phyloP scores from a whole-genome alignment of 202 grass and related monocot species.

The Panicum hallii region DNA sequence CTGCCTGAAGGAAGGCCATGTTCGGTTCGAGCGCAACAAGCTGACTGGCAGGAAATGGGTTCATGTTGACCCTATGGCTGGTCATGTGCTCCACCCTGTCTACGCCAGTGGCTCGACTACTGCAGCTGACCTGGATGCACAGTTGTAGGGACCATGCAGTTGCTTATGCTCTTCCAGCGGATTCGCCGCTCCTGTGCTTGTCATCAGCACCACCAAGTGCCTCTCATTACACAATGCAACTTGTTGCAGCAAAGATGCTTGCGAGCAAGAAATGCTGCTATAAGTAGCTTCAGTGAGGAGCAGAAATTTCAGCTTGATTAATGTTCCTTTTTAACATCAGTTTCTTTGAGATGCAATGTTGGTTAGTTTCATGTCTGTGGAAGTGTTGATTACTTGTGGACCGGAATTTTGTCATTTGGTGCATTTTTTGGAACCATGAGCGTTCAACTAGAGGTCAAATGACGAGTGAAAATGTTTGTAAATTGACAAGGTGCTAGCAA shows the following conservation, averaged over 20 bases:
- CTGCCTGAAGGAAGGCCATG: slow-evolving; percentile 80
- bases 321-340: not conserved
- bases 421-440: not conserved
- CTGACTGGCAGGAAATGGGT: slow-evolving; percentile 82
- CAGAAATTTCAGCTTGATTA: not conserved
- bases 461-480: not conserved
- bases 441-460: not conserved
- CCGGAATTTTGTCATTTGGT: not conserved
- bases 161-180: not conserved
- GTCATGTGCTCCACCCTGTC: slow-evolving; percentile 72
- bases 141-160: not conserved
- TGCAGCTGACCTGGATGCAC: slow-evolving; percentile 25
- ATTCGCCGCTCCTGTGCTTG: not conserved
- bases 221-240: not conserved
- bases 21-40: slow-evolving; percentile 82
- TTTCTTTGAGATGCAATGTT: not conserved
- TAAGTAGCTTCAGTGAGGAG: no score
- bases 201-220: not conserved
- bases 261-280: not conserved
- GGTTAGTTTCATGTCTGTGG: not conserved
- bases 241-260: not conserved
- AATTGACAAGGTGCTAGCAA: not conserved
- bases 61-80: slow-evolving; percentile 73
- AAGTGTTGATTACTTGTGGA: not conserved
- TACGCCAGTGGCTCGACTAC: slow-evolving; percentile 43